phyloP scores from a whole-genome alignment of 164 flowering plant species.

The Umbilicus rupestris region DNA sequence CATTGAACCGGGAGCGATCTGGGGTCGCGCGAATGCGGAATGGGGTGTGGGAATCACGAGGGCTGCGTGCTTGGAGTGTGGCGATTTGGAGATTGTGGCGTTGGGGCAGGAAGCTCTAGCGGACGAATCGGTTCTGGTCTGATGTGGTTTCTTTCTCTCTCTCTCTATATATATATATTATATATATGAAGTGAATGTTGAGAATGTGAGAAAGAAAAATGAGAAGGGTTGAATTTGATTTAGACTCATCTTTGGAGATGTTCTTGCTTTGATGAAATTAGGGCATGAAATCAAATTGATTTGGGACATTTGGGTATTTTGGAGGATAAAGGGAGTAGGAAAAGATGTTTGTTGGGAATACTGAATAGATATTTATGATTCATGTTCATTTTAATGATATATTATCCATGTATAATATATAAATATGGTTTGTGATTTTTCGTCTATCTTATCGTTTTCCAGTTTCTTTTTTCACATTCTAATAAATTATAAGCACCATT shows the following conservation, averaged over 20 bases:
- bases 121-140: no score
- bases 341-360: slow-evolving; percentile 35
- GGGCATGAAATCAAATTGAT: slow-evolving; percentile 56
- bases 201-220: neutral
- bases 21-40: neutral
- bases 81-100: no score
- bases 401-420: no score
- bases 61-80: neutral
- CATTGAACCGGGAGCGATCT: neutral
- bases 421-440: no score
- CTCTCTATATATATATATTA: no score
- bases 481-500: no score
- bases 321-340: slow-evolving; percentile 62
- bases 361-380: neutral
- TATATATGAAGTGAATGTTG: no score
- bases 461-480: no score
- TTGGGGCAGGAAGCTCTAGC: neutral
- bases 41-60: neutral
- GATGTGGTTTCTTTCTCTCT: no score
- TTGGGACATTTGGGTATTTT: slow-evolving; percentile 53
- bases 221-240: neutral
- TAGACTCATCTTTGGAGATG: neutral
- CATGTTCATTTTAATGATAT: no score
- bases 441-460: no score
- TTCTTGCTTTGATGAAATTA: neutral